phyloP scores from a whole-genome alignment of 2,329 filamentous ascomycete species.

The Diaporthe humulicola region DNA sequence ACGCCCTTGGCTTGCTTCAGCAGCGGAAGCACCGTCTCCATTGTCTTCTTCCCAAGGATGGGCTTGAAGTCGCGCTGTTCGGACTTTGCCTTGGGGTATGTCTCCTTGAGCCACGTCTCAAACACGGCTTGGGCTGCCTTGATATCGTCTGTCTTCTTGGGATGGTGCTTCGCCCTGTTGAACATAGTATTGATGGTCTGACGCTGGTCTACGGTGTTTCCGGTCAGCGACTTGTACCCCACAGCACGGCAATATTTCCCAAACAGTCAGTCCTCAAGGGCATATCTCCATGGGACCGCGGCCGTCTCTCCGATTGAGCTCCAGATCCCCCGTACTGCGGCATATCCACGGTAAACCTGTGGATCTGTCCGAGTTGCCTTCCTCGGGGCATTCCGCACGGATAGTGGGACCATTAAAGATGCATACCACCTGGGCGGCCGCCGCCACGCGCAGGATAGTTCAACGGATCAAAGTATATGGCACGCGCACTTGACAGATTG shows the following conservation, averaged over 20 bases:
- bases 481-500: background rate
- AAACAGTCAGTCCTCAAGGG: background rate
- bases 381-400: background rate
- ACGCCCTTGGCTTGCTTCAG: constrained; percentile 29
- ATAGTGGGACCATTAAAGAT: background rate
- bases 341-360: background rate
- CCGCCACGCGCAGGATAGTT: background rate
- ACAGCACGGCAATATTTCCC: background rate
- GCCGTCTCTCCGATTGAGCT: too few relatives aligned
- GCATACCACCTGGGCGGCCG: background rate
- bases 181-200: constrained; percentile 40
- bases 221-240: constrained; percentile 1
- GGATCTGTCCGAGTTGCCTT: too few relatives aligned
- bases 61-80: constrained; percentile 39
- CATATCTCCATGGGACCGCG: background rate
- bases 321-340: background rate
- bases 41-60: constrained; percentile 33
- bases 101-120: constrained; percentile 36
- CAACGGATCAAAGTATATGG: background rate
- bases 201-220: constrained; percentile 32
- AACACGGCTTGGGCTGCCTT: constrained; percentile 37
- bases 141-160: constrained; percentile 40
- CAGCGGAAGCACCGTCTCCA: constrained; percentile 34
- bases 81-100: constrained; percentile 34
- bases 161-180: constrained; percentile 40